These are phyloP conservation scores for Russula sp. DNA, from an alignment of 768 basidiomycete species.

Conservation along the genomic window DNA sequence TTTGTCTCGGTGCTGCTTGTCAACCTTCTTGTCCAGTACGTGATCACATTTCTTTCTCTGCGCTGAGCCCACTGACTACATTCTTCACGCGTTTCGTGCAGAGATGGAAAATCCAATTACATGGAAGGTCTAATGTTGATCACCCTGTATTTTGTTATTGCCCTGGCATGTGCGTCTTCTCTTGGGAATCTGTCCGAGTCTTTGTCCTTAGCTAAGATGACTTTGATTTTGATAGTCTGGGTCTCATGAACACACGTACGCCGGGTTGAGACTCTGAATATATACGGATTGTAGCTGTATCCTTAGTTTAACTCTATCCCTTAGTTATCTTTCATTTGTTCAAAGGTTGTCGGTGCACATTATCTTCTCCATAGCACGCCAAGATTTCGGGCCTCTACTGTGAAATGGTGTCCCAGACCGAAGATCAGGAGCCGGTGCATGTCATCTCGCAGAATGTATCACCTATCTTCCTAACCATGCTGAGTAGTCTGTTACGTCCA, in stretches of 20 bases:
- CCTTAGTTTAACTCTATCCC: background rate
- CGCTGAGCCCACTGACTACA: conserved; percentile 1
- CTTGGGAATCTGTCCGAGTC: background rate
- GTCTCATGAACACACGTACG: conserved; percentile 34
- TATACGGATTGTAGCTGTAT: background rate
- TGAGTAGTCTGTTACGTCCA: background rate
- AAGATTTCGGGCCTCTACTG: background rate
- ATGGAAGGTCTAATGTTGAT: conserved; percentile 84
- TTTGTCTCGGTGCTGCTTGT: conserved; percentile 87
- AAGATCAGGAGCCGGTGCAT: background rate
- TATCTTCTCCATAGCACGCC: background rate
- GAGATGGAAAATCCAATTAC: conserved; percentile 84
- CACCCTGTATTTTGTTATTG: conserved; percentile 74
- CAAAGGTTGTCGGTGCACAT: background rate
- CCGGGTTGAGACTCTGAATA: background rate
- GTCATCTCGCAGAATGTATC: background rate
- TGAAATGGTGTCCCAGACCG: background rate
- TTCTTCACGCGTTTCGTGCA: conserved; percentile 22
- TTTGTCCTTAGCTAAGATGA: conserved; percentile 2
- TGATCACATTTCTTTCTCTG: conserved; percentile 19
- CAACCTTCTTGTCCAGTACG: conserved; percentile 71
- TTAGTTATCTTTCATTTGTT: background rate
- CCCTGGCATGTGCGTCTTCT: conserved; percentile 58
- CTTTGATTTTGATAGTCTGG: conserved; percentile 33
- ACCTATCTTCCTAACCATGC: background rate